Conservation (phyloP, 345 rosid species). For the Populus deltoides region DNA sequence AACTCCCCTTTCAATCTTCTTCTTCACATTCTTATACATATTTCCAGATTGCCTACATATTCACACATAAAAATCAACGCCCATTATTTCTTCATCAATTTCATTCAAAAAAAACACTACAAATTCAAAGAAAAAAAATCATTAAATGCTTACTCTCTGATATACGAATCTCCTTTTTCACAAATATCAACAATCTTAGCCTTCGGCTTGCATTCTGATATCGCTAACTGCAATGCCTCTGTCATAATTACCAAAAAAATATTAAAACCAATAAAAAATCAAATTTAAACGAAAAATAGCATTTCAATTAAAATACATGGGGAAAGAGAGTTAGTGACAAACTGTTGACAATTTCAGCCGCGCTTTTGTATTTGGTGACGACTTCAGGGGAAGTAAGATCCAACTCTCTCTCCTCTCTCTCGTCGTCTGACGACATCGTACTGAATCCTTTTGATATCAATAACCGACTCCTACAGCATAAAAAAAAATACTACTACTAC, state of each 20-base stretch:
- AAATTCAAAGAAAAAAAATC: background rate
- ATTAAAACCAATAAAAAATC: background rate
- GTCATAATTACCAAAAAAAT: background rate
- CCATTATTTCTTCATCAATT: background rate
- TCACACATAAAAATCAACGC: background rate
- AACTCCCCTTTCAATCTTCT: slow-evolving; percentile 86
- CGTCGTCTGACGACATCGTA: slow-evolving; percentile 90
- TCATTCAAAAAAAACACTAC: background rate
- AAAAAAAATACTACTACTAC: background rate
- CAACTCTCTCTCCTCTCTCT: slow-evolving; percentile 94
- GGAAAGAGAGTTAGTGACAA: slow-evolving; percentile 5
- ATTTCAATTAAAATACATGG: background rate
- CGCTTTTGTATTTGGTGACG: slow-evolving; percentile 91
- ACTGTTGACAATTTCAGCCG: slow-evolving; percentile 96
- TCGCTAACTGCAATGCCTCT: slow-evolving; percentile 85
- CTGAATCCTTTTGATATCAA: background rate
- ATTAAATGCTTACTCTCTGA: slow-evolving; percentile 65
- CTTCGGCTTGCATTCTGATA: slow-evolving; percentile 76
- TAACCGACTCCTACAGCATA: background rate
- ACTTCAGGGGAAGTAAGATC: slow-evolving; percentile 92
- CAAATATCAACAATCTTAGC: slow-evolving; percentile 86
- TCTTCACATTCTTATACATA: slow-evolving; percentile 93
- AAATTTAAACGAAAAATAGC: background rate
- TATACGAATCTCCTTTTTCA: slow-evolving; percentile 80
- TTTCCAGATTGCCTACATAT: slow-evolving; percentile 67